Evolutionary conservation across 176 grass and related monocot species (phyloP), one percentile per base, ranked within the genome.

Genomic region (Oryza meyeriana): DNA sequence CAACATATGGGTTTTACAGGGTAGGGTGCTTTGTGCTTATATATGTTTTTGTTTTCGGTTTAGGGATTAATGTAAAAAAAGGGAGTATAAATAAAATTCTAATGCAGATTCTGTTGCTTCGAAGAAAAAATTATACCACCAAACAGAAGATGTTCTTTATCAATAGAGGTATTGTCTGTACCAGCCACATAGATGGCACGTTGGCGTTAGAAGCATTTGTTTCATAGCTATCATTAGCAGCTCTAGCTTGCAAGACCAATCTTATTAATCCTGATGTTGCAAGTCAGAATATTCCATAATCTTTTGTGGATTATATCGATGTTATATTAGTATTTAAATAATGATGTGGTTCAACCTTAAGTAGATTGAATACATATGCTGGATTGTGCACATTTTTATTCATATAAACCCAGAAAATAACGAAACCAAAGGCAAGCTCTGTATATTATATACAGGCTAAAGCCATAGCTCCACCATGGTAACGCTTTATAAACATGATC

Each of bases 211-310:
- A 39, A 31, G 4, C 11, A 50, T 71, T 30, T 45, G 45, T 45
- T 78, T 83, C 52, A 73, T 35, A 41, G 65, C n/a, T 45, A 36
- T 38, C 68, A 44, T 22, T 36, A 74, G 7, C 35, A 47, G 44
- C 67, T 84, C 28, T 74, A 30, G n/a, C 17, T 31, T 69, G 47
- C 62, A 87, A 74, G 14, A 66, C 42, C 61, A 62, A 24, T 30
- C 77, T 36, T n/a, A n/a, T n/a, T n/a, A 84, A 66, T 25, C 45
- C 42, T 68, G 45, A 69, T 68, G 45, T 66, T 66, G 27, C 58
- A 31, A 67, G 30, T 38, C 34, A 10, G 5, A 36, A 1, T 29
- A 26, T 18, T 10, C 12, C 41, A 25, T 55, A 32, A 66, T 30
- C n/a, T n/a, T n/a, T n/a, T n/a, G n/a, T n/a, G n/a, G n/a, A 4